phyloP scores from a whole-genome alignment of 2,329 filamentous ascomycete species.

The Aspergillus sp. region DNA sequence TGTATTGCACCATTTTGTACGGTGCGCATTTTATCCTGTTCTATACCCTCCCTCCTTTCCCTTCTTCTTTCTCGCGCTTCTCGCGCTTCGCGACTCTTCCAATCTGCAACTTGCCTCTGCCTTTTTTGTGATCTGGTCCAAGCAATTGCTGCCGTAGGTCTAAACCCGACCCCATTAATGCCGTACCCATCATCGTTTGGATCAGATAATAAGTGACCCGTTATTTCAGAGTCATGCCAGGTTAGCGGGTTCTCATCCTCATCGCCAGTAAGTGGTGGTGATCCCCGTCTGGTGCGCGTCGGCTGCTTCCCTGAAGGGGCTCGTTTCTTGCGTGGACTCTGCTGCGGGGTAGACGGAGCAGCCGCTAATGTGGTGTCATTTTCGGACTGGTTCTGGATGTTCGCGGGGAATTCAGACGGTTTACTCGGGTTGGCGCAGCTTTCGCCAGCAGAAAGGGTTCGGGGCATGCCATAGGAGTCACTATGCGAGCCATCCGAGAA shows the following conservation, averaged over 20 bases:
- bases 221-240: slow-evolving; percentile 58
- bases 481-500: slow-evolving; percentile 6
- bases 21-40: slow-evolving; percentile 19
- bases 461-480: slow-evolving; percentile 13
- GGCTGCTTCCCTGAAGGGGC: slow-evolving; percentile 15
- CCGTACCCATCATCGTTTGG: slow-evolving; percentile 57
- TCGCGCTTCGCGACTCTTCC: slow-evolving; percentile 51
- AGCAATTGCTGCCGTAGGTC: slow-evolving; percentile 53
- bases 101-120: slow-evolving; percentile 53
- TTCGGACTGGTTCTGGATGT: slow-evolving; percentile 5
- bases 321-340: slow-evolving; percentile 19
- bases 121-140: slow-evolving; percentile 51
- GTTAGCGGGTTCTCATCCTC: slow-evolving; percentile 29
- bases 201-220: slow-evolving; percentile 51
- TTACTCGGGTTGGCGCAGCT: slow-evolving; percentile 5
- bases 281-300: slow-evolving; percentile 21
- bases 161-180: slow-evolving; percentile 59
- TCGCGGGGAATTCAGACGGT: slow-evolving; percentile 7
- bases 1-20: slow-evolving; percentile 26
- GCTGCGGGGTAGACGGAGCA: slow-evolving; percentile 14
- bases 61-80: slow-evolving; percentile 53
- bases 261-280: slow-evolving; percentile 25
- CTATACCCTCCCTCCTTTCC: slow-evolving; percentile 41
- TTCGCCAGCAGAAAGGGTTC: slow-evolving; percentile 8
- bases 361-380: slow-evolving; percentile 5